Percentiles rank a stretch among this genome's conserved stretches.
phyloP scores from a whole-genome alignment of 2,329 filamentous ascomycete genomes.

The Colletotrichum scovillei region DNA sequence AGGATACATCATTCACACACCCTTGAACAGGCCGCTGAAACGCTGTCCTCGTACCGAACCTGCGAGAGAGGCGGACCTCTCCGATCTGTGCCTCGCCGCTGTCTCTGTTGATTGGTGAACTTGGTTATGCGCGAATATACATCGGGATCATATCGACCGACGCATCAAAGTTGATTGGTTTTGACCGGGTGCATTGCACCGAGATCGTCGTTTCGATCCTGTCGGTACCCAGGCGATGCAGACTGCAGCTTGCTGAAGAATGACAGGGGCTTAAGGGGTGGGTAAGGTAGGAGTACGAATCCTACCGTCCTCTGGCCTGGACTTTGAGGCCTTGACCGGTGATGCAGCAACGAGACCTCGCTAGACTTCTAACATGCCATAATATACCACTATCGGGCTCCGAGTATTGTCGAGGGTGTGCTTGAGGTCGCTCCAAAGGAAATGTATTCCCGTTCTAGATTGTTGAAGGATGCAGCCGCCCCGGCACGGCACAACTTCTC shows the following conservation, averaged over 20 bases:
- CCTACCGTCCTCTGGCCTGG: neutral
- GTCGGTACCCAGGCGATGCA: neutral
- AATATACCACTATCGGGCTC: neutral
- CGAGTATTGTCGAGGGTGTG: neutral
- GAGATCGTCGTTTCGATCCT: neutral
- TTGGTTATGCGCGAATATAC: neutral
- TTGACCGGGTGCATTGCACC: neutral
- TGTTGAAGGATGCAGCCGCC: neutral
- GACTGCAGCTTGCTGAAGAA: neutral
- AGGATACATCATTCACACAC: neutral
- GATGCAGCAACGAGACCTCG: neutral
- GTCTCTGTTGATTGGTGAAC: neutral
- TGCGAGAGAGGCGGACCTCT: neutral
- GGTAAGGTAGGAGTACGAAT: neutral
- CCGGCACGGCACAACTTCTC: neutral
- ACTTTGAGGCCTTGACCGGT: neutral
- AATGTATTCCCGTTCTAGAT: neutral
- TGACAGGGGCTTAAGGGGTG: neutral
- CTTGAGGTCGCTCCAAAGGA: neutral
- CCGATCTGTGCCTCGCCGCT: neutral
- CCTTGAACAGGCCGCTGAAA: constrained; percentile 3
- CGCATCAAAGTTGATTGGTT: neutral
- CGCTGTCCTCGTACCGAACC: neutral
- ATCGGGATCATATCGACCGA: neutral
- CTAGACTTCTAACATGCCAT: neutral